phyloP scores from a whole-genome alignment of 306 rosid genomes.

The Neltuma alba region DNA sequence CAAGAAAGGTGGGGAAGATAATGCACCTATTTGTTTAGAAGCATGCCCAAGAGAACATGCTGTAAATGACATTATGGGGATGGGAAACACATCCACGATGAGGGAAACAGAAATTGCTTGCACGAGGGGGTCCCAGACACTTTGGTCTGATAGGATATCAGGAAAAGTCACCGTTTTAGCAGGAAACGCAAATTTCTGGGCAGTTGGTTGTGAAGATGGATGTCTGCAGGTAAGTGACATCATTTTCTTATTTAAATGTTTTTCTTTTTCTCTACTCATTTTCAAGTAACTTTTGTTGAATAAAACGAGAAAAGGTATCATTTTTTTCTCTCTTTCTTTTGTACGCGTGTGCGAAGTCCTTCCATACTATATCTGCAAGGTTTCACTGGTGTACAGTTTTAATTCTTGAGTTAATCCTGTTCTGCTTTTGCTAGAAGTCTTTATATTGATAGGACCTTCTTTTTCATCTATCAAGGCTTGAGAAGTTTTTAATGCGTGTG shows the following conservation, averaged over 20 bases:
- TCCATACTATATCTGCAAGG: neutral
- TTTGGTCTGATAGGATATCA: conserved; percentile 94
- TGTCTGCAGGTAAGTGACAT: conserved; percentile 73
- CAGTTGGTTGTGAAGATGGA: conserved; percentile 98
- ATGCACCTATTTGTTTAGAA: conserved; percentile 79
- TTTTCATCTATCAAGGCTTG: neutral
- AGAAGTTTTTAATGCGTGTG: neutral
- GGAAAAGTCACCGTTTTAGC: conserved; percentile 96
- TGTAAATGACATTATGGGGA: conserved; percentile 71
- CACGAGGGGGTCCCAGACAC: conserved; percentile 61
- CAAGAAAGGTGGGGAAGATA: conserved; percentile 74
- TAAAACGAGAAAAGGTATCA: neutral
- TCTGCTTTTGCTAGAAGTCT: neutral
- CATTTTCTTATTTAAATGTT: conserved; percentile 10
- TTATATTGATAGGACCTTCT: neutral
- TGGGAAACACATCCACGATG: conserved; percentile 71
- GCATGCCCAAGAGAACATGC: conserved; percentile 83
- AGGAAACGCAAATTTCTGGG: conserved; percentile 95
- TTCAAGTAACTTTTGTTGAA: conserved; percentile 18
- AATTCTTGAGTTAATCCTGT: neutral
- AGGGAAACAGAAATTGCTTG: conserved; percentile 90
- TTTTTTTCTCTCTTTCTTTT: neutral
- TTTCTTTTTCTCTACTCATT: conserved; percentile 8
- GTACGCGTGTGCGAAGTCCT: neutral
- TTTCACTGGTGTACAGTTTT: neutral